Base-by-base conservation (phyloP, 2,329 filamentous ascomycete species). In the Cladobotryum mycophilum region DNA sequence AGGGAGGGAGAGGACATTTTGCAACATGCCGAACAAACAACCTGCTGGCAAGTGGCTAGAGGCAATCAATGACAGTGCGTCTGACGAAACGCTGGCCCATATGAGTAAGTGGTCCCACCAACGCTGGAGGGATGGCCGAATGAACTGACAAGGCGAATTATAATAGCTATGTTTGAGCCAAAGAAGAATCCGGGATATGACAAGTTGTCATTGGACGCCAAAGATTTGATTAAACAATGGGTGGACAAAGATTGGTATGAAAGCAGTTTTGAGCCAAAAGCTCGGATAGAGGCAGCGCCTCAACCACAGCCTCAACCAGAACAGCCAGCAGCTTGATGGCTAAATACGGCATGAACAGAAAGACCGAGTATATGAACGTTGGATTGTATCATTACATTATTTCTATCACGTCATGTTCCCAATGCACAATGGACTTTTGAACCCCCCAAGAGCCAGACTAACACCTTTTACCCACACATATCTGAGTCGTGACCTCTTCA, bases 1-100 rank as follows among this genome's bases (percentile, higher is more conserved):
- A 15, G 84, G 85, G 1, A 80, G 78, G 46, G 77, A 91, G 55
- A 78, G 93, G 59, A 97, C 92, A 0, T 99, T 97, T 65, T 96
- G 91, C 70, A 88, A 89, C 52, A 66, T 95, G 49, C 89, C 90
- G 2, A 76, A 77, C 56, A 78, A 75, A 50, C 70, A 72, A 55
- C 55, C 68, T 5, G 68, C 78, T 53, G 70, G 80, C 61, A 55
- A 76, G 60, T 95, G 88, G 86, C 75, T 76, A 55, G 78, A 81
- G 60, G 85, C 82, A 4, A 74, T 90, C 50, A 99, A 97, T 64
- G 84, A 95, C 53, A 82, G 80, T 60, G 89, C 86, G 1, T 73
- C 70, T 11, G 89, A 95, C 60, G 93, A 97, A 72, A 83, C 85
- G 1, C 72, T 73, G 55, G 92, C 92, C 25, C 93, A 97, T 68